These are phyloP conservation scores for Homolaphlyctis polyrhiza DNA, from an alignment of 371 early-diverging fungal genomes.

Conservation along the genomic window DNA sequence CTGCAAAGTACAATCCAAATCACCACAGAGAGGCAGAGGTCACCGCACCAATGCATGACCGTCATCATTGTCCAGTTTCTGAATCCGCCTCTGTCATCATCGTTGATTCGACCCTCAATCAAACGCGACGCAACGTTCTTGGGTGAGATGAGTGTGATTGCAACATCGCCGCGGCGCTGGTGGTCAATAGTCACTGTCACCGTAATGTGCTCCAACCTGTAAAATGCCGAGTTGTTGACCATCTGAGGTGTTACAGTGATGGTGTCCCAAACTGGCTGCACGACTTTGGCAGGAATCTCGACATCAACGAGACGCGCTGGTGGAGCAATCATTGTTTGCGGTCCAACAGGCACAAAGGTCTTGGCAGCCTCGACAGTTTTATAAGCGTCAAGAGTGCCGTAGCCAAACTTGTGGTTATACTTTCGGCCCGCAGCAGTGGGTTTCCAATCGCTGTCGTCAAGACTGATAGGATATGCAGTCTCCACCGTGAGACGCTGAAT, in stretches of 20 bases:
- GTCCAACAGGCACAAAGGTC: slow-evolving; percentile 54
- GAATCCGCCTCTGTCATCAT: slow-evolving; percentile 68
- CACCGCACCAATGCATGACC: slow-evolving; percentile 87
- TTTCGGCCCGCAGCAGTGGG: slow-evolving; percentile 36
- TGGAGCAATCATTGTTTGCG: slow-evolving; percentile 55
- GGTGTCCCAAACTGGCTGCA: slow-evolving; percentile 9
- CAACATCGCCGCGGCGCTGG: slow-evolving; percentile 73
- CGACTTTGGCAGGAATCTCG: slow-evolving; percentile 49
- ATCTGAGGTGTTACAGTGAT: slow-evolving; percentile 37
- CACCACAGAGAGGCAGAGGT: neutral
- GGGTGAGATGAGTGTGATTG: slow-evolving; percentile 72
- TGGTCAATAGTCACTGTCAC: slow-evolving; percentile 81
- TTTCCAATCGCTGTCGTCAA: slow-evolving; percentile 34
- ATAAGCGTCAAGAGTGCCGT: slow-evolving; percentile 84
- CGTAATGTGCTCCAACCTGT: slow-evolving; percentile 77
- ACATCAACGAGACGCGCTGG: slow-evolving; percentile 38
- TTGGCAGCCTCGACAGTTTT: slow-evolving; percentile 75
- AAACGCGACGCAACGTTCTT: slow-evolving; percentile 58
- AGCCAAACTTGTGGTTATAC: slow-evolving; percentile 88
- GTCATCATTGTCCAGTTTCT: slow-evolving; percentile 92
- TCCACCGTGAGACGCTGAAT: slow-evolving; percentile 77
- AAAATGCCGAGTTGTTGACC: slow-evolving; percentile 44
- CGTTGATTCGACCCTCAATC: slow-evolving; percentile 60
- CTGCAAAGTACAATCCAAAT: neutral
- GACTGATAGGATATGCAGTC: slow-evolving; percentile 70